Percentiles rank a stretch among this genome's conserved stretches.
Evolutionary conservation across 805 yeast species (phyloP).

Genomic region (Wickerhamiella bombiphila): DNA sequence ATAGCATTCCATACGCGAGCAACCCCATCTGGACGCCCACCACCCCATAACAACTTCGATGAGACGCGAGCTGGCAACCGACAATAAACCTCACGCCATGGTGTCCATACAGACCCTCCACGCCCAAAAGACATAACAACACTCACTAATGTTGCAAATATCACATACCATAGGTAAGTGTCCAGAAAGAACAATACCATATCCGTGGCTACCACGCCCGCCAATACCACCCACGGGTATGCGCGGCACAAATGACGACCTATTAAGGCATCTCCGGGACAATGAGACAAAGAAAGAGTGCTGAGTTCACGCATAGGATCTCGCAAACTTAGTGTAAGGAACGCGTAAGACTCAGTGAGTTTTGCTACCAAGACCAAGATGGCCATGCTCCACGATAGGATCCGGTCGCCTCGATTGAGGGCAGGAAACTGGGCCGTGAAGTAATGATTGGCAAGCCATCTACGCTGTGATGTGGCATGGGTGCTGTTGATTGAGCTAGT

Average conservation of each 20-base stretch:
- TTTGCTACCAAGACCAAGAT: constrained; percentile 50
- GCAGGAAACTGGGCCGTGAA: constrained; percentile 49
- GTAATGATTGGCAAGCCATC: constrained; percentile 35
- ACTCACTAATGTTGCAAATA: constrained; percentile 64
- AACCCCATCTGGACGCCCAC: constrained; percentile 12
- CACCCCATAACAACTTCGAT: constrained; percentile 24
- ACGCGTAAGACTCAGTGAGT: constrained; percentile 64
- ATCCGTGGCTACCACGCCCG: constrained; percentile 44
- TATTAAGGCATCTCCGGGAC: constrained; percentile 45
- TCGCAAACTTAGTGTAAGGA: constrained; percentile 52
- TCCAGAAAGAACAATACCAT: constrained; percentile 60
- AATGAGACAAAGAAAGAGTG: constrained; percentile 37
- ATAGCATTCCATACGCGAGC: constrained; percentile 60
- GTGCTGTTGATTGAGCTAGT: too few species aligned
- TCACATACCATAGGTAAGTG: constrained; percentile 73
- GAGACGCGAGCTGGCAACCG: constrained; percentile 62
- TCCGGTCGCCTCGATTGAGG: constrained; percentile 37
- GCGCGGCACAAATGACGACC: constrained; percentile 38
- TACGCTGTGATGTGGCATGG: constrained; percentile 7
- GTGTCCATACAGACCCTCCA: constrained; percentile 78
- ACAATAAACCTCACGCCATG: constrained; percentile 72
- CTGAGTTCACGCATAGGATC: constrained; percentile 62
- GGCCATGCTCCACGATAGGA: constrained; percentile 62
- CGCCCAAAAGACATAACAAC: constrained; percentile 53
- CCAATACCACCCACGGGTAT: constrained; percentile 44